Percentiles rank a stretch among this genome's conserved stretches.
Conservation (phyloP, 2,329 filamentous ascomycete genomes). For the Cordyceps farinosa region DNA sequence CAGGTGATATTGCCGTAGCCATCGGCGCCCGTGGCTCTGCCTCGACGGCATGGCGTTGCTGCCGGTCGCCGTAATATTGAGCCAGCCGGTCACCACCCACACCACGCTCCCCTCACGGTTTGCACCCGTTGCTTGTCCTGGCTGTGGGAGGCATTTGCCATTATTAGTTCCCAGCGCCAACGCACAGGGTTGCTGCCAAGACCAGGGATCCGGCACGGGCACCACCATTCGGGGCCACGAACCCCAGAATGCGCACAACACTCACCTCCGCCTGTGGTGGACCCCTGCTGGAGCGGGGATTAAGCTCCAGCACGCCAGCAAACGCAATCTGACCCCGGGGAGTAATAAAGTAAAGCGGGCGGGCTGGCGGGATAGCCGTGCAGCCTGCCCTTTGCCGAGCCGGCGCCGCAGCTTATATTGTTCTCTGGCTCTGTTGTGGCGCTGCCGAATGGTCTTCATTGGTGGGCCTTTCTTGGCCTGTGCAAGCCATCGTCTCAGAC, state of each 20-base stretch:
- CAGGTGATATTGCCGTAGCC: background rate
- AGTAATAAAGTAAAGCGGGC: background rate
- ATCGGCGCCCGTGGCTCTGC: background rate
- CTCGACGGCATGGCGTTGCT: background rate
- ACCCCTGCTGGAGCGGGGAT: slow-evolving; percentile 6
- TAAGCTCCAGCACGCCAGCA: slow-evolving; percentile 8
- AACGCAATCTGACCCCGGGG: slow-evolving; percentile 14
- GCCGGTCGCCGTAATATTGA: background rate
- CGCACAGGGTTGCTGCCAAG: slow-evolving; percentile 17
- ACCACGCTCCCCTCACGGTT: background rate
- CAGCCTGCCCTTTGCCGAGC: slow-evolving; percentile 13
- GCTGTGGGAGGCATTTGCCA: background rate
- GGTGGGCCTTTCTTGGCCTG: background rate
- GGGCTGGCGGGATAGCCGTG: slow-evolving; percentile 10
- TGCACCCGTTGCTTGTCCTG: background rate
- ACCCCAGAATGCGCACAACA: slow-evolving; percentile 12
- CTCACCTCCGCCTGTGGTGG: background rate
- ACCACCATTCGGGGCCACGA: slow-evolving; percentile 8
- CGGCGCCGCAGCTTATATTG: slow-evolving; percentile 12
- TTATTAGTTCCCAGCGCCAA: slow-evolving; percentile 1
- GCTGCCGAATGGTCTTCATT: background rate
- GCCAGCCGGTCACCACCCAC: slow-evolving; percentile 5
- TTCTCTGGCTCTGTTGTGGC: background rate
- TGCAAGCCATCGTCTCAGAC: slow-evolving; percentile 11
- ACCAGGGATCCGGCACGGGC: slow-evolving; percentile 15